Percentiles rank a stretch among this genome's conserved stretches.
Conservation (phyloP, 2,329 filamentous ascomycete species). For the Aaosphaeria arxii region DNA sequence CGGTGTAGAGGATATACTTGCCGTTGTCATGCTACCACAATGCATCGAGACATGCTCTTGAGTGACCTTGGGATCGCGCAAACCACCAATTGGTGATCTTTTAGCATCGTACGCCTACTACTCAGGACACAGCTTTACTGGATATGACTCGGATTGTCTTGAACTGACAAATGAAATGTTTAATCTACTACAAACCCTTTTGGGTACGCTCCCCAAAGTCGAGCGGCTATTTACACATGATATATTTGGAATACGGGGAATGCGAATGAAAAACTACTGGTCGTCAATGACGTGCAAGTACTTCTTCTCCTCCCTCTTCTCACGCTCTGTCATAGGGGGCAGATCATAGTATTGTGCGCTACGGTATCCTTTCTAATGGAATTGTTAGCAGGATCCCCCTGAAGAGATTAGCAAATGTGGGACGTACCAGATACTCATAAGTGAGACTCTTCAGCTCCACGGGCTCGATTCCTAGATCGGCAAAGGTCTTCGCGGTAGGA, state of each 20-base stretch:
- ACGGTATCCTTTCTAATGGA: slow-evolving; percentile 76
- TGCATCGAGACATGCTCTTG: too few relatives aligned
- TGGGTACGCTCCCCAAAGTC: background rate
- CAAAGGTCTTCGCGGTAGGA: slow-evolving; percentile 88
- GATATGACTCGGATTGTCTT: too few relatives aligned
- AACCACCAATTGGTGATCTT: too few relatives aligned
- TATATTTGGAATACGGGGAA: background rate
- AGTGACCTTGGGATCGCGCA: too few relatives aligned
- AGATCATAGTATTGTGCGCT: slow-evolving; percentile 88
- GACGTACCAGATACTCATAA: slow-evolving; percentile 86
- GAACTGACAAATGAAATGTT: background rate
- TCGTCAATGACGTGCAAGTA: slow-evolving; percentile 75
- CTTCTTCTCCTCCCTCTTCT: slow-evolving; percentile 93
- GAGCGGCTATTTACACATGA: background rate
- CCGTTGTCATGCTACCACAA: too few relatives aligned
- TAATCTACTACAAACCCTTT: background rate
- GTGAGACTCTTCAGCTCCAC: slow-evolving; percentile 82
- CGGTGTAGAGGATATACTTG: too few relatives aligned
- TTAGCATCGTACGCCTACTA: too few relatives aligned
- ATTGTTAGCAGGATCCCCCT: slow-evolving; percentile 7
- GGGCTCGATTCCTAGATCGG: slow-evolving; percentile 86
- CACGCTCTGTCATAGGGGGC: slow-evolving; percentile 89
- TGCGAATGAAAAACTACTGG: slow-evolving; percentile 23
- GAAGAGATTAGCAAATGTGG: slow-evolving; percentile 4
- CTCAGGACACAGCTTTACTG: too few relatives aligned